Evolutionary conservation across 805 yeast species (phyloP).

Genomic region (Starmerella apis): DNA sequence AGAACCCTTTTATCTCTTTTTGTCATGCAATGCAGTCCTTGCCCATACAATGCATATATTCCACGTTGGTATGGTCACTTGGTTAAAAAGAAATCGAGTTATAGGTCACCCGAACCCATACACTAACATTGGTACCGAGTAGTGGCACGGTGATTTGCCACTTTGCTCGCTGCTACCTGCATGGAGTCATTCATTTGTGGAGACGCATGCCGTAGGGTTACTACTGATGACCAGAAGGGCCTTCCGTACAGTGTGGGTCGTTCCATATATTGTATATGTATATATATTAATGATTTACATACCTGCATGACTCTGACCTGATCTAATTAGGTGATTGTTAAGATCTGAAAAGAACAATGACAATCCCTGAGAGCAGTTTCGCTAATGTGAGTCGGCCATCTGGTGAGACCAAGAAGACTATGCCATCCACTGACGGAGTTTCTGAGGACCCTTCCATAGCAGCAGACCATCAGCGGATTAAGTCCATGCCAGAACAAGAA

Average conservation of each 20-base stretch:
- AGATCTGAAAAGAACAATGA: not conserved
- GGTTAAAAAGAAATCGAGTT: not conserved
- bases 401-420: not conserved
- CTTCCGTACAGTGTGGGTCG: not conserved
- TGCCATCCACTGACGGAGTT: not conserved
- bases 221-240: not conserved
- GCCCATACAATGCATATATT: not conserved
- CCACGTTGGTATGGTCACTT: not conserved
- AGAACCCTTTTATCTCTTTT: too few relatives aligned
- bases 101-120: not conserved
- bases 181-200: not conserved
- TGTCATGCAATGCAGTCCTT: not conserved
- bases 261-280: not conserved
- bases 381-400: not conserved
- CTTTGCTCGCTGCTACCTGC: not conserved
- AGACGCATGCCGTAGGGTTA: not conserved
- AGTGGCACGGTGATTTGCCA: not conserved
- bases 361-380: not conserved
- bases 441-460: too few relatives aligned
- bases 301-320: too few relatives aligned
- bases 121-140: not conserved
- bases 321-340: too few relatives aligned
- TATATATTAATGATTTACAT: too few relatives aligned
- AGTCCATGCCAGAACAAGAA: not conserved
- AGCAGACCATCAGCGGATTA: constrained; percentile 4